A percentile compares a stretch with the other conserved stretches of the same genome.
These are phyloP conservation scores for Volvox carteri DNA, from an alignment of 163 green algal species.

Conservation along the genomic window DNA sequence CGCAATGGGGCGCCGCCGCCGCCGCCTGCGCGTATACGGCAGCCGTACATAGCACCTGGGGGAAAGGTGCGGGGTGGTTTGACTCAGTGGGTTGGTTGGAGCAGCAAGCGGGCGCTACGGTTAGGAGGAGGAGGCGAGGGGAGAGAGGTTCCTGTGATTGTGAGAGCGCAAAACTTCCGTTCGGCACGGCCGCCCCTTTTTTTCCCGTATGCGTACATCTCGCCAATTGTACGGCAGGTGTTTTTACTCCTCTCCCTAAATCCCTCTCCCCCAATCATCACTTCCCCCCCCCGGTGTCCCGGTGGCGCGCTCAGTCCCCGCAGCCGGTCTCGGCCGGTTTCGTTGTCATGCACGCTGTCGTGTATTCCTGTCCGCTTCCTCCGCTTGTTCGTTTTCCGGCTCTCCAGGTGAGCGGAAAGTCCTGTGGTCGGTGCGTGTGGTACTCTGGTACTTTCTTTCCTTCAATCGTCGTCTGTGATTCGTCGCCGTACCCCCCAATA, in stretches of 20 bases:
- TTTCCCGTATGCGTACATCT: background rate
- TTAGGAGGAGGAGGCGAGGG: background rate
- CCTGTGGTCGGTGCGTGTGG: background rate
- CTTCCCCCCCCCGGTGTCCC: no score
- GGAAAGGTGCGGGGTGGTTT: background rate
- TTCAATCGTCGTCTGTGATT: no score
- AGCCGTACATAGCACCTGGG: slow-evolving; percentile 23
- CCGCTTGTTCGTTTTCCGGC: background rate
- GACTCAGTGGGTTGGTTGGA: background rate
- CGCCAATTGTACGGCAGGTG: no score
- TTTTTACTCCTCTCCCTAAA: no score
- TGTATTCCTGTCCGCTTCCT: background rate
- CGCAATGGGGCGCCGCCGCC: background rate
- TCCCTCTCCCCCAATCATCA: no score
- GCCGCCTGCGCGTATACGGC: background rate
- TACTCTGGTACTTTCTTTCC: background rate
- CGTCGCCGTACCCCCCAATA: no score
- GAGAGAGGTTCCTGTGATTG: background rate
- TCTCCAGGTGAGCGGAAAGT: no score
- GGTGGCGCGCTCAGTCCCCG: no score
- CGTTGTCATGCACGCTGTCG: background rate
- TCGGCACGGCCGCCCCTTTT: background rate
- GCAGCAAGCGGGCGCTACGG: background rate
- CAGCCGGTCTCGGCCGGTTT: no score
- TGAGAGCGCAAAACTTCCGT: background rate